phyloP scores from a whole-genome alignment of 2,329 filamentous ascomycete species.

The Exophiala xenobiotica region DNA sequence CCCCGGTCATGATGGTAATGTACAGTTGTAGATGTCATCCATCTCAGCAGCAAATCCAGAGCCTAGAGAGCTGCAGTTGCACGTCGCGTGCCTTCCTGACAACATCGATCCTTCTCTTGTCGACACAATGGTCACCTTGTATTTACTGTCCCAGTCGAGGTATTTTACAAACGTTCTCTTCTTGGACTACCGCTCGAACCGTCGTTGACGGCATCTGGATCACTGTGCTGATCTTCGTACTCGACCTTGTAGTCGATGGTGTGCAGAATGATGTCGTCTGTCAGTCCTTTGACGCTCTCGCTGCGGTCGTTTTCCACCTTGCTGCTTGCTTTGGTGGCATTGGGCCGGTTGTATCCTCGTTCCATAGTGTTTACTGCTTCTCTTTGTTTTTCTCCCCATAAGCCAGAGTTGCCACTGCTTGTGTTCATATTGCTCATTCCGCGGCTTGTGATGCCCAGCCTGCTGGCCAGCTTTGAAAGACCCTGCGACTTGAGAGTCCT shows the following conservation, averaged over 20 bases:
- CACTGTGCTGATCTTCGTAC: conserved; percentile 24
- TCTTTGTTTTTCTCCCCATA: conserved; percentile 12
- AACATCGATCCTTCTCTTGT: neutral
- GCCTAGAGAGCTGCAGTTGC: too few relatives aligned
- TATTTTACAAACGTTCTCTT: neutral
- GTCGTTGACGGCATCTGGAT: conserved; percentile 3
- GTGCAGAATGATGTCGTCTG: conserved; percentile 30
- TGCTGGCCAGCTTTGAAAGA: conserved; percentile 3
- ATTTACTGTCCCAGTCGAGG: too few relatives aligned
- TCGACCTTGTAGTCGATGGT: conserved; percentile 30
- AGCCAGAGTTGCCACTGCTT: conserved; percentile 2
- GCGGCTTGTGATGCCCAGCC: conserved; percentile 4
- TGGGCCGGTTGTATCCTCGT: conserved; percentile 8
- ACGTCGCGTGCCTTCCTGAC: too few relatives aligned
- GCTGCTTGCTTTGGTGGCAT: conserved; percentile 12
- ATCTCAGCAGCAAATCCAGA: too few relatives aligned
- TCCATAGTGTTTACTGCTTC: conserved; percentile 5
- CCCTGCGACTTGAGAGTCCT: neutral
- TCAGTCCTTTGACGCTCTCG: conserved; percentile 27
- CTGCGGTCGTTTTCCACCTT: conserved; percentile 12
- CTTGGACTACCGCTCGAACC: conserved; percentile 2
- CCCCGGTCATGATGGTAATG: too few relatives aligned
- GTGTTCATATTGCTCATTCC: neutral
- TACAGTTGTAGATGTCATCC: too few relatives aligned
- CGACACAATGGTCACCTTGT: too few relatives aligned